phyloP scores from a whole-genome alignment of 2,329 filamentous ascomycete genomes.

The Tolypocladium ovalisporum region DNA sequence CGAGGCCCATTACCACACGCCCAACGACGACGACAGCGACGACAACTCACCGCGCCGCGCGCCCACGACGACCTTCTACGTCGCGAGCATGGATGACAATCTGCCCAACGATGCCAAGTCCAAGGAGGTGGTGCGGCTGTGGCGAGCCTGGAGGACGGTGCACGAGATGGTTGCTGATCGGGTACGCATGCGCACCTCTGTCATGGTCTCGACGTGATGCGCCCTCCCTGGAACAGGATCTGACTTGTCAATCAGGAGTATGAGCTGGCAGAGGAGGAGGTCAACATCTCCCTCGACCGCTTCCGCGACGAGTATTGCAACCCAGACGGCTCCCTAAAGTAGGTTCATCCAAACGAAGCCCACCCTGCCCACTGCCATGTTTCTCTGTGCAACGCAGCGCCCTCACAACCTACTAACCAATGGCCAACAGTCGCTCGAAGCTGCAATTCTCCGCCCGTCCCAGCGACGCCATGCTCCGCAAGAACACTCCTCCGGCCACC shows the following conservation, averaged over 20 bases:
- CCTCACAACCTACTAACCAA: background rate
- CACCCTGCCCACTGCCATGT: background rate
- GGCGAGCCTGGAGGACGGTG: conserved; percentile 87
- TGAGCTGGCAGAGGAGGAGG: conserved; percentile 79
- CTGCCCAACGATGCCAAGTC: conserved; percentile 38
- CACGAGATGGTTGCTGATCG: conserved; percentile 92
- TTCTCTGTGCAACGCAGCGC: too few relatives aligned
- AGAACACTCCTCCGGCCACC: conserved; percentile 66
- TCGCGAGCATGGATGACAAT: conserved; percentile 24
- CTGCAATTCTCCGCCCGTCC: conserved; percentile 86
- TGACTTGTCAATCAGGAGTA: conserved; percentile 57
- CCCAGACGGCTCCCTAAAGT: conserved; percentile 67
- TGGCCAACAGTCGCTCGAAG: conserved; percentile 54
- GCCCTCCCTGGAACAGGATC: background rate
- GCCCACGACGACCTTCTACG: background rate
- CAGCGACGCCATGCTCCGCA: conserved; percentile 71
- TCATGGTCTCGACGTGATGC: background rate
- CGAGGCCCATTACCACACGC: background rate
- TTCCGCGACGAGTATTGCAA: conserved; percentile 66
- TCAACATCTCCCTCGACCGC: conserved; percentile 72
- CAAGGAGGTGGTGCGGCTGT: conserved; percentile 57
- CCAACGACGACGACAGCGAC: background rate
- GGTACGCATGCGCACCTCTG: conserved; percentile 39
- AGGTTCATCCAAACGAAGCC: conserved; percentile 20
- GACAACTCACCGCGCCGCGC: background rate